Evolutionary conservation across 441 rosid species (phyloP), one percentile per base, ranked within the genome.

Genomic region (Raphanus hybrid): DNA sequence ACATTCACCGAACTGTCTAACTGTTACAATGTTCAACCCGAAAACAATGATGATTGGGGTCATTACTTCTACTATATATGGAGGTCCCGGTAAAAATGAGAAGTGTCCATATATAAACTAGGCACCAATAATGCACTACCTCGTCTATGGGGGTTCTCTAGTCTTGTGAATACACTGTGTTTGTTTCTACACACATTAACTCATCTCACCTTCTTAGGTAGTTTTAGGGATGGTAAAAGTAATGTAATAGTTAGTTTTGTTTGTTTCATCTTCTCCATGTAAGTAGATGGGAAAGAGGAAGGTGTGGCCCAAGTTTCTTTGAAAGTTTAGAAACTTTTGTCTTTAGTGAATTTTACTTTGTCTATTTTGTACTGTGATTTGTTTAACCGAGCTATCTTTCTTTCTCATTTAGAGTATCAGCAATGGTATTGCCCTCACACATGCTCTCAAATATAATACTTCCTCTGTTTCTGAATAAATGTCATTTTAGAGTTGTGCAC

Each of bases 1-100:
- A 95, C 97, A 68, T 95, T 86, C 82, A 95, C 96, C 0, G 98
- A 95, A 80, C 88, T 87, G 73, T 95, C 98, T 9, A 88, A 88
- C 81, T 93, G 97, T 90, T 91, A 95, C 65, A 89, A 91, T 82
- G 97, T 95, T 67, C 93, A 91, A 81, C 87, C 86, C 0, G 97
- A 96, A 61, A 88, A 72, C 68, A 95, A 89, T 69, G 93, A 86
- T 16, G 98, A 91, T 78, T 91, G 97, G 96, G 98, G 99, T 59
- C 99, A 93, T 85, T 93, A 83, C 92, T 93, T 95, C 71, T 93
- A 95, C 80, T 93, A 29, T 29, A 29, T 29, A 90, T 75, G 96
- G 99, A 55, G 98, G 98, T 55, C 98, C 97, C 59, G 97, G 96
- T 75, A 93, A 75, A 83, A 95, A 91, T 76, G 80, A 89, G 20